Conservation (phyloP, 768 basidiomycete genomes). For the Scleroderma bovista region DNA sequence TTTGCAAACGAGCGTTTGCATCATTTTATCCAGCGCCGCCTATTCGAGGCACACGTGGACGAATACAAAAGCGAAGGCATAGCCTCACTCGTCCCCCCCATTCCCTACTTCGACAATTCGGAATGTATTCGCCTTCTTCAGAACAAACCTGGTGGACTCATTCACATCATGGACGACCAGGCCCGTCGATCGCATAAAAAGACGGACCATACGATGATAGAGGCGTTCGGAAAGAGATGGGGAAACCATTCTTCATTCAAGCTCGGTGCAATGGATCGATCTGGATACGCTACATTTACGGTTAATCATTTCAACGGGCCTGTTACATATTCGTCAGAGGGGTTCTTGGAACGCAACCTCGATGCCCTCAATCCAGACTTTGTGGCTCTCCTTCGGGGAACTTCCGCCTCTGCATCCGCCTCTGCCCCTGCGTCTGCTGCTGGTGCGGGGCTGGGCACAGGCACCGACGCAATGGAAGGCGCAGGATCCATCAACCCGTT, state of each 20-base stretch:
- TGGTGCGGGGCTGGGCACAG: too few species aligned
- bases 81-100: constrained; percentile 55
- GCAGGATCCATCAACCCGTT: constrained; percentile 87
- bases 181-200: constrained; percentile 81
- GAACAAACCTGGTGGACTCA: constrained; percentile 82
- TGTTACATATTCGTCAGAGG: constrained; percentile 87
- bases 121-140: constrained; percentile 86
- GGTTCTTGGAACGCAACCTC: constrained; percentile 83
- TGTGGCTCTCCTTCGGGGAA: constrained; percentile 79
- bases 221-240: constrained; percentile 92
- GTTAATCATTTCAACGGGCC: constrained; percentile 89
- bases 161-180: constrained; percentile 98
- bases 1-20: constrained; percentile 93
- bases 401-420: constrained; percentile 6
- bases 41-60: constrained; percentile 76
- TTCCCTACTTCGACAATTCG: constrained; percentile 85
- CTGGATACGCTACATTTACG: constrained; percentile 82
- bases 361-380: constrained; percentile 92
- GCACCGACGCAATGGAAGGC: constrained; percentile 49
- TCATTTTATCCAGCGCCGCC: constrained; percentile 68
- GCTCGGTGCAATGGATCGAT: constrained; percentile 64
- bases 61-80: constrained; percentile 87
- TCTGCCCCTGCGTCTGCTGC: too few species aligned
- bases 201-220: constrained; percentile 91
- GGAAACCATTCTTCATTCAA: constrained; percentile 92